A percentile compares a stretch with the other conserved stretches of the same genome.
phyloP scores from a whole-genome alignment of 495 filamentous ascomycete species.

The Lasiosphaeriaceae sp. region DNA sequence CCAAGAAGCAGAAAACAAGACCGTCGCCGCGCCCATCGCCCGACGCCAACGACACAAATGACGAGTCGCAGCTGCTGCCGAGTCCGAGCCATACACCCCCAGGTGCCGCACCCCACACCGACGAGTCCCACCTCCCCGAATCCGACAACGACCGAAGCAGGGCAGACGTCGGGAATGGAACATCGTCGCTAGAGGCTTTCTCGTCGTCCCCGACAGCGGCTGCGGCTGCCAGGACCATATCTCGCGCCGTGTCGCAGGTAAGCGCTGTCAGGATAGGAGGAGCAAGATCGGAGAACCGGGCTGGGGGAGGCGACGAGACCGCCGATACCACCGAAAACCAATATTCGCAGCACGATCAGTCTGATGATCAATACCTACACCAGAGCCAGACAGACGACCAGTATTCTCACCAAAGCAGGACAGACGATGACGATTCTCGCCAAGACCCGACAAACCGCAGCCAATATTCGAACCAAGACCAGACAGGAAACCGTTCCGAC shows the following conservation, averaged over 20 bases:
- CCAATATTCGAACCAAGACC: slow-evolving; percentile 9
- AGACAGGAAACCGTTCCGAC: slow-evolving; percentile 2
- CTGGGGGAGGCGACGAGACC: slow-evolving; percentile 6
- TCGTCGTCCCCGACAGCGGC: slow-evolving; percentile 66
- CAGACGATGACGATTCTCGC: background rate
- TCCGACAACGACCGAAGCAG: slow-evolving; percentile 24
- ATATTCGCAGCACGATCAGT: background rate
- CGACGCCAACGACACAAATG: slow-evolving; percentile 11
- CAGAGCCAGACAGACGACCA: background rate
- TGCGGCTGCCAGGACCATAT: slow-evolving; percentile 55
- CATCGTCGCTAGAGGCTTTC: slow-evolving; percentile 56
- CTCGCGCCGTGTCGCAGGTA: slow-evolving; percentile 46
- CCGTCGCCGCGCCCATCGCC: slow-evolving; percentile 5
- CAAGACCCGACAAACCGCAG: background rate
- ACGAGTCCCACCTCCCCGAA: slow-evolving; percentile 18
- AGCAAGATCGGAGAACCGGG: slow-evolving; percentile 4
- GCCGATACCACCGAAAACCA: slow-evolving; percentile 4
- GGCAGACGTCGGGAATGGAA: slow-evolving; percentile 34
- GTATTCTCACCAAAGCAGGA: background rate
- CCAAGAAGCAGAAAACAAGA: slow-evolving; percentile 23
- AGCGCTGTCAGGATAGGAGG: slow-evolving; percentile 16
- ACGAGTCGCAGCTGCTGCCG: slow-evolving; percentile 22
- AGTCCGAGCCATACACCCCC: slow-evolving; percentile 17
- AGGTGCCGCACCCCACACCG: slow-evolving; percentile 13
- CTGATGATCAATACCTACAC: background rate